A percentile compares a stretch with the other conserved stretches of the same genome.
Conservation (phyloP, 441 rosid genomes). For the Manihot esculenta region DNA sequence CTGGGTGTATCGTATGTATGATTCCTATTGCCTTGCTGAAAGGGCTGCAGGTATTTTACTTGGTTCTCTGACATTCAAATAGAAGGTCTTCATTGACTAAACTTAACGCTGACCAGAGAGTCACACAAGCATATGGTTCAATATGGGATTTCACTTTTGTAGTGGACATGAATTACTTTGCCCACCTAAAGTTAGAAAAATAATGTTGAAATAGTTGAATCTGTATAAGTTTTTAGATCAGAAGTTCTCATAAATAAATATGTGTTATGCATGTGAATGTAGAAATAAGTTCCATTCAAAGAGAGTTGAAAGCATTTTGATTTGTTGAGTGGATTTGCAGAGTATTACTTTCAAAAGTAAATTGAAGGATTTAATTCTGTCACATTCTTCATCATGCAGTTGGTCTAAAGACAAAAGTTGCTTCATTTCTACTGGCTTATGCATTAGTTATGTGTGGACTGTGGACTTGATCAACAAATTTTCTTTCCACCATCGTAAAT, state of each 20-base stretch:
- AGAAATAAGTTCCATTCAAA: not conserved
- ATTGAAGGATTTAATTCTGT: not conserved
- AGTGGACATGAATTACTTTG: constrained; percentile 3
- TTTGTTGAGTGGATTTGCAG: not conserved
- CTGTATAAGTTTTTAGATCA: too few relatives aligned
- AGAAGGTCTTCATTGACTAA: not conserved
- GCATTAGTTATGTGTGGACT: not conserved
- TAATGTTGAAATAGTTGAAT: not conserved
- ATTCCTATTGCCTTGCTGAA: constrained; percentile 79
- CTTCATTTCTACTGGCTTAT: not conserved
- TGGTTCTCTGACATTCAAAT: constrained; percentile 2
- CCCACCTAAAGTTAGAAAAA: not conserved
- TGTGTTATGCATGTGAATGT: not conserved
- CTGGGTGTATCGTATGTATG: constrained; percentile 88
- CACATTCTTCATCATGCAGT: not conserved
- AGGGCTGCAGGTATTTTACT: constrained; percentile 90
- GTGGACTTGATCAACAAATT: not conserved
- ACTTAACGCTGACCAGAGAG: not conserved
- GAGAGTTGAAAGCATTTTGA: not conserved
- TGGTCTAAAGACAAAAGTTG: not conserved
- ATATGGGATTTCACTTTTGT: not conserved
- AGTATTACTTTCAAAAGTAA: not conserved
- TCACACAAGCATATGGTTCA: not conserved
- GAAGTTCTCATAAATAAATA: not conserved
- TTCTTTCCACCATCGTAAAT: constrained; percentile 6